These are phyloP conservation scores for Arachis stenosperma DNA, from an alignment of 306 rosid genomes.

Conservation along the genomic window DNA sequence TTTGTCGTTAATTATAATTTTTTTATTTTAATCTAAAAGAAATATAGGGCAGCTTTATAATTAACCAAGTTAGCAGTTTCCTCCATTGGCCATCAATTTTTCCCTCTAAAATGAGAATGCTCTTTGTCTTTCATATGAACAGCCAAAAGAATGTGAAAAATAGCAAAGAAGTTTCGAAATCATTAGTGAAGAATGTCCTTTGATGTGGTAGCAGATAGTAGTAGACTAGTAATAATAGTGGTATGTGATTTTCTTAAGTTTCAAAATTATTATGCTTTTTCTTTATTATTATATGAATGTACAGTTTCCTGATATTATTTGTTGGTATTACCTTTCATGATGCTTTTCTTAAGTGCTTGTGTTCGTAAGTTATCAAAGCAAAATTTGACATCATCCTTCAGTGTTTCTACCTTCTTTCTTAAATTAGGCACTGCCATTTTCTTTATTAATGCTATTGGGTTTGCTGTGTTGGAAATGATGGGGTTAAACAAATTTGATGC, in stretches of 20 bases:
- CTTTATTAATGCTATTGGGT: neutral
- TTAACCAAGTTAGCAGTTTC: slow-evolving; percentile 21
- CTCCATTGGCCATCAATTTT: slow-evolving; percentile 2
- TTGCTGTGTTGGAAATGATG: slow-evolving; percentile 30
- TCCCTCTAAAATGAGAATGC: slow-evolving; percentile 2
- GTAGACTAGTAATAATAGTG: neutral
- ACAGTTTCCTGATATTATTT: too few relatives aligned
- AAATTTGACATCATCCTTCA: too few relatives aligned
- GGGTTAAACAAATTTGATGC: slow-evolving; percentile 27
- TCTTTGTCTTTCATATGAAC: neutral
- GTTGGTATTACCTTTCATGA: too few relatives aligned
- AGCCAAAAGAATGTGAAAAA: neutral
- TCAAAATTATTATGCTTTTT: too few relatives aligned
- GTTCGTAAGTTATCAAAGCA: too few relatives aligned
- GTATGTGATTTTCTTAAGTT: slow-evolving; percentile 28
- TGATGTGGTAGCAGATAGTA: neutral
- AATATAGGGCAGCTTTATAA: neutral
- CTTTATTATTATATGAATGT: too few relatives aligned
- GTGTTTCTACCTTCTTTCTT: too few relatives aligned
- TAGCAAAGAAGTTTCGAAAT: neutral
- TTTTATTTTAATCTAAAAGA: too few relatives aligned
- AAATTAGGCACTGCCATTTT: too few relatives aligned
- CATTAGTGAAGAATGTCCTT: neutral
- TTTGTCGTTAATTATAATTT: too few relatives aligned
- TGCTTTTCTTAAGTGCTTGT: too few relatives aligned